Base-by-base conservation (phyloP, 1,284 basidiomycete genomes). In the Cronartium quercuum region DNA sequence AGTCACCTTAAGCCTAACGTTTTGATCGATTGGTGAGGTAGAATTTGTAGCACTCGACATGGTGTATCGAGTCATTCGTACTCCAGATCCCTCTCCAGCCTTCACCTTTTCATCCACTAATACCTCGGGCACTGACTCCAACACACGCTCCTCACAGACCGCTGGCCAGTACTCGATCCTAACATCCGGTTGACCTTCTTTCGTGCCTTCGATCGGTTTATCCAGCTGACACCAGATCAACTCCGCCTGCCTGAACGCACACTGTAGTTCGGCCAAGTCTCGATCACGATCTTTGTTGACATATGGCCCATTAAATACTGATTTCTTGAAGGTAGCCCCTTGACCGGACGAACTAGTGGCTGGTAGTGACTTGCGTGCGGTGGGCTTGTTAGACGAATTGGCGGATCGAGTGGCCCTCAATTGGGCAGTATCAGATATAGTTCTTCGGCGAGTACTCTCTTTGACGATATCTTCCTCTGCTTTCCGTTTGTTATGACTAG, bases 91-190 rank as follows among this genome's bases (percentile, higher is more conserved):
- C 34, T 42, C 9, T 1, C 34, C 68, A 44, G 67, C 29, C 29
- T 63, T 9, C 24, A 29, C 6, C 37, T 70, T 61, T 18, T 10
- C 15, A 42, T 62, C 57, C 15, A 3, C 42, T 5, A 13, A 21
- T 3, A 70, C 57, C 24, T 70, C 58, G 38, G 60, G 38, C n/a
- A 21, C 38, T 29, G 63, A 35, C 41, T 68, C 24, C 9, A 69
- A 34, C 7, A 38, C 58, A 0, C 76, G 63, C 34, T 64, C 18
- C 21, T 55, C 85, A 10, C 91, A 85, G 21, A 91, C 79, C 1
- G 85, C 89, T 1, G 90, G 90, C 90, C 90, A 91, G 77, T 87
- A 88, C 34, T 81, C 78, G 77, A 91, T 89, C 21, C 79, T 78
- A 63, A 85, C 83, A 18, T 82, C 83, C 9, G 78, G 57, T 41